Evolutionary conservation across 2,329 filamentous ascomycete genomes (phyloP), one percentile per base, ranked within the genome.

Genomic region (Aspergillus fructus): DNA sequence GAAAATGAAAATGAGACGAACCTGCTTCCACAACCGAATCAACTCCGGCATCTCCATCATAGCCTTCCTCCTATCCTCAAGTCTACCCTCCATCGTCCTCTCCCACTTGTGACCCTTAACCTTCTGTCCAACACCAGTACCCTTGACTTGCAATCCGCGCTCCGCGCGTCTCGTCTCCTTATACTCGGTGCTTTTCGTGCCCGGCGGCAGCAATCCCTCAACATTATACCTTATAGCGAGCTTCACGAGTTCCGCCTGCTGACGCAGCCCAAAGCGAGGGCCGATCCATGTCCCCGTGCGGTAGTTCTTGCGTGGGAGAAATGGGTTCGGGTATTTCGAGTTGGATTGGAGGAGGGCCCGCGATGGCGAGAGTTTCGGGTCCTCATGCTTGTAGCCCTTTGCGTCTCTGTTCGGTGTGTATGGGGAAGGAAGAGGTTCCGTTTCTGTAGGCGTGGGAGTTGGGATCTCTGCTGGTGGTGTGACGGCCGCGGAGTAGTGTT

Each of bases 21-120:
- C 90, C 85, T 89, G 87, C 79, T 96, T 96, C 94, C 93, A 99
- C 75, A 89, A 83, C 75, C 89, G 85, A 74, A 99, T 90, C 79
- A 97, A 85, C 70, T 89, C 86, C 62, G 93, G 92, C 94, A 99
- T 99, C 59, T 88, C 87, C 79, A 96, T 76, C 91, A 97, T 97
- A 59, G 94, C 94, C 76, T 90, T 85, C 83, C 89, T 89, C 78
- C 92, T 87, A 79, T 90, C 86, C 74, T 96, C 91, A 83, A 97
- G 84, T 76, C 88, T 89, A 60, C 84, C 81, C 78, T 90, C 88
- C 79, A 97, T 80, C 69, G 89, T 89, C 72, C 94, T 86, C 82
- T 99, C 94, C 86, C 93, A 90, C 67, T 86, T 83, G 77, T 97
- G 93, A 75, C 94, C 94, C 88, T 97, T 99, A 74, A 97, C 93